phyloP scores from a whole-genome alignment of 2,329 filamentous ascomycete genomes.

The Pseudogymnoascus sp. region DNA sequence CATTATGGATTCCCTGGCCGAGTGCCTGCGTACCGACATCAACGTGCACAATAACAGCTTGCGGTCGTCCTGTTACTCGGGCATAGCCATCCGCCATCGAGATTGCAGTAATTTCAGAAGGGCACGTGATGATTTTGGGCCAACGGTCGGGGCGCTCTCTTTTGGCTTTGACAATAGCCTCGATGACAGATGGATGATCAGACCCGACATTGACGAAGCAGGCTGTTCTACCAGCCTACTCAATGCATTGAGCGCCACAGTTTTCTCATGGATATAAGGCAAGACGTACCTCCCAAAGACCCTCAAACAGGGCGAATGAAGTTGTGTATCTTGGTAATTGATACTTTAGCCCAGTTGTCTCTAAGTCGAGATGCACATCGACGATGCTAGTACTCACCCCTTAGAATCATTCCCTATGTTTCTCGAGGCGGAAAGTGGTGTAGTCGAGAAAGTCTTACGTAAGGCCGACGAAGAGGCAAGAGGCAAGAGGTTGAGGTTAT shows the following conservation, averaged over 20 bases:
- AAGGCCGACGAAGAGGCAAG: not conserved
- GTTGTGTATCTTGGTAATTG: not conserved
- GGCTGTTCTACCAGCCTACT: conserved; percentile 31
- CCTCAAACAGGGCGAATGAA: not conserved
- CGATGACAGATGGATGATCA: conserved; percentile 69
- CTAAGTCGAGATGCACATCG: not conserved
- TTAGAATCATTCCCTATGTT: not conserved
- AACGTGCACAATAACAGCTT: conserved; percentile 73
- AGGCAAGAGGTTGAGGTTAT: not conserved
- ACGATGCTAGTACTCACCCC: not conserved
- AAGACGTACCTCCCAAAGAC: not conserved
- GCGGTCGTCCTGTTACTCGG: conserved; percentile 61
- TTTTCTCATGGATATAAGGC: not conserved
- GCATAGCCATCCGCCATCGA: conserved; percentile 81
- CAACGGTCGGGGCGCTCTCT: conserved; percentile 58
- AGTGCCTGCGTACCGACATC: conserved; percentile 77
- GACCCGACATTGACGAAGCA: conserved; percentile 60
- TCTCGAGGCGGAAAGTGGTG: not conserved
- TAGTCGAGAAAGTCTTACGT: not conserved
- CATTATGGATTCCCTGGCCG: conserved; percentile 72
- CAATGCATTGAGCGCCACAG: conserved; percentile 17
- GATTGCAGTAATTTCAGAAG: conserved; percentile 79
- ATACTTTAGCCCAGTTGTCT: not conserved
- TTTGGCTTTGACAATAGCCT: conserved; percentile 72
- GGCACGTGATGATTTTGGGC: conserved; percentile 69